These are phyloP conservation scores for Xylaria intraflava DNA, from an alignment of 495 filamentous ascomycete genomes.

Conservation along the genomic window DNA sequence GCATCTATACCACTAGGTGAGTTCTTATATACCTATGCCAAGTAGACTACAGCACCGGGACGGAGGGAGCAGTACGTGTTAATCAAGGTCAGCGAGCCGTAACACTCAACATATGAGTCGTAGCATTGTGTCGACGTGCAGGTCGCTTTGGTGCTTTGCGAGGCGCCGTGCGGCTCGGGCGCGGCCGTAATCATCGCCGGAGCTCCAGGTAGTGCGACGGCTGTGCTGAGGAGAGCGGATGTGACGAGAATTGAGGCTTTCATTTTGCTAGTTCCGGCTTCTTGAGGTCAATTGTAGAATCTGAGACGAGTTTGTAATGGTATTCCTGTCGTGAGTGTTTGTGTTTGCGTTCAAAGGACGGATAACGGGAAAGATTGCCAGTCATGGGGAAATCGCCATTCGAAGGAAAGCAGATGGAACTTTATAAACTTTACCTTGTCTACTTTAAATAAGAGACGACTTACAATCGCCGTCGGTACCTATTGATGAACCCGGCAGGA, in stretches of 20 bases:
- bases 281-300: neutral
- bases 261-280: neutral
- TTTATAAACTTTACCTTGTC: too few relatives aligned
- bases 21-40: neutral
- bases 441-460: too few relatives aligned
- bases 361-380: too few relatives aligned
- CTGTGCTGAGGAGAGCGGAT: neutral
- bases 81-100: conserved; percentile 10
- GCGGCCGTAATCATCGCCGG: conserved; percentile 1
- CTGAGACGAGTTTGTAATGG: neutral
- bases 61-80: neutral
- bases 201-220: neutral
- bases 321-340: too few relatives aligned
- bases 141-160: neutral
- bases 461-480: too few relatives aligned
- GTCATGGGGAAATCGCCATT: too few relatives aligned
- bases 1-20: conserved; percentile 2
- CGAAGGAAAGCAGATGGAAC: too few relatives aligned
- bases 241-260: neutral
- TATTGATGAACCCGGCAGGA: too few relatives aligned
- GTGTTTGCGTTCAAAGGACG: too few relatives aligned
- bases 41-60: too few relatives aligned
- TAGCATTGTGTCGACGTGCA: conserved; percentile 8
- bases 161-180: neutral
- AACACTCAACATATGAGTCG: conserved; percentile 2